phyloP scores from a whole-genome alignment of 768 basidiomycete genomes.

The Lentinula aciculospora region DNA sequence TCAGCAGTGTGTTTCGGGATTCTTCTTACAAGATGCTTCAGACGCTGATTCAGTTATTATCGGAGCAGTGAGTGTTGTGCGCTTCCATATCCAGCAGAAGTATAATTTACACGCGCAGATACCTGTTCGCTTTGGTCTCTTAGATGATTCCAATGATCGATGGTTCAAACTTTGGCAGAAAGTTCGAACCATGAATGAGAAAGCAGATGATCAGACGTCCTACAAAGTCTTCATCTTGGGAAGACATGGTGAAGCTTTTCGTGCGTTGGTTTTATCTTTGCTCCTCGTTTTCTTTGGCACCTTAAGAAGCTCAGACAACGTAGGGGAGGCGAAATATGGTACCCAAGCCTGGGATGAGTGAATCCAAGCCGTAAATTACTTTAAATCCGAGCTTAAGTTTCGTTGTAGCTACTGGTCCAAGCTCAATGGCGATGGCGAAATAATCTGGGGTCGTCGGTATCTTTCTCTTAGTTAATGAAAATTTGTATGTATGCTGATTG shows the following conservation, averaged over 20 bases:
- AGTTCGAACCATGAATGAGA: slow-evolving; percentile 42
- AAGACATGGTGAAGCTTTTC: slow-evolving; percentile 71
- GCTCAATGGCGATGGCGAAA: slow-evolving; percentile 56
- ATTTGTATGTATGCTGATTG: not conserved
- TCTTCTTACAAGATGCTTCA: slow-evolving; percentile 5
- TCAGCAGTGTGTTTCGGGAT: not conserved
- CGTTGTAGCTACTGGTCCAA: slow-evolving; percentile 55
- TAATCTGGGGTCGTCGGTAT: slow-evolving; percentile 69
- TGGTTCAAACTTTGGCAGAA: slow-evolving; percentile 41
- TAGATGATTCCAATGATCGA: slow-evolving; percentile 40
- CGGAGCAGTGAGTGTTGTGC: slow-evolving; percentile 1
- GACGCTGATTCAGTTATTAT: not conserved
- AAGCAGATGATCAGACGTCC: slow-evolving; percentile 27
- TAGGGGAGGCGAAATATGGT: slow-evolving; percentile 55
- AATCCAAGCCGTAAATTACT: slow-evolving; percentile 13
- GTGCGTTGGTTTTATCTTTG: slow-evolving; percentile 32
- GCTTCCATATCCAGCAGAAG: not conserved
- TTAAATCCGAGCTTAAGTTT: not conserved
- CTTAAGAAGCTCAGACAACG: slow-evolving; percentile 47
- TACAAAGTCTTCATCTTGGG: slow-evolving; percentile 66
- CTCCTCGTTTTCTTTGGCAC: too few relatives aligned
- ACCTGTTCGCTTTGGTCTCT: slow-evolving; percentile 52
- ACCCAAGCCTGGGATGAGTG: slow-evolving; percentile 57
- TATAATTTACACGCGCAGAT: slow-evolving; percentile 27
- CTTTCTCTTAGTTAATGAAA: not conserved